Conservation (phyloP, 768 basidiomycete genomes). For the Gloeostereum incarnatum region DNA sequence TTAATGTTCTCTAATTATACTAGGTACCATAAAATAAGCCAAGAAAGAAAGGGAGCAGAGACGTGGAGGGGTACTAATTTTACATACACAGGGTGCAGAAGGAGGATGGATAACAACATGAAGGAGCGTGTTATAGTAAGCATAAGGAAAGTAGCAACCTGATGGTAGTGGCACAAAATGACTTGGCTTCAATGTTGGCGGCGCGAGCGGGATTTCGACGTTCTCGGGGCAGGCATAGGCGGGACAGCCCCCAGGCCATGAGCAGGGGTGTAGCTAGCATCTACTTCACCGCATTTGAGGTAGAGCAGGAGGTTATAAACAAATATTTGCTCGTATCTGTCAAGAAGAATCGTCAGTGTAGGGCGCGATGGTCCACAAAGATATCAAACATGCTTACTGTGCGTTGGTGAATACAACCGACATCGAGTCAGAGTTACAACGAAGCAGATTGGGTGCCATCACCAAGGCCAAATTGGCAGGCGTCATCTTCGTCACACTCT, state of each 20-base stretch:
- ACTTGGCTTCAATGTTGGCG: conserved; percentile 19
- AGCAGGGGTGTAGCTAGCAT: conserved; percentile 64
- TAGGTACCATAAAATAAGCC: no score
- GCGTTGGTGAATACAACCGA: conserved; percentile 86
- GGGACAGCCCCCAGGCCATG: conserved; percentile 74
- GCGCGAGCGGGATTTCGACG: conserved; percentile 48
- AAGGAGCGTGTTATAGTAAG: no score
- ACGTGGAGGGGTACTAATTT: no score
- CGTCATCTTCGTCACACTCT: conserved; percentile 80
- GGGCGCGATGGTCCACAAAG: conserved; percentile 1
- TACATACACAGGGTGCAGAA: no score
- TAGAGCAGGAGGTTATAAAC: conserved; percentile 78
- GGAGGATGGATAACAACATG: no score
- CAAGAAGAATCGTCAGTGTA: conserved; percentile 7
- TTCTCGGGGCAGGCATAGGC: conserved; percentile 32
- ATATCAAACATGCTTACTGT: conserved; percentile 44
- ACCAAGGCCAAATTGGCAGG: conserved; percentile 81
- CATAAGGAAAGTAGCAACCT: no score
- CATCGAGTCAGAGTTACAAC: conserved; percentile 85
- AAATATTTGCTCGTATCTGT: conserved; percentile 81
- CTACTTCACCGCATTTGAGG: conserved; percentile 68
- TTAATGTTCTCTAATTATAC: not conserved
- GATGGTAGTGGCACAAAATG: no score
- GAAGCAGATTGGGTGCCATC: conserved; percentile 84
- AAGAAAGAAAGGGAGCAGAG: no score